These are phyloP conservation scores for Baorangia bicolor DNA, from an alignment of 768 basidiomycete species.

Conservation along the genomic window DNA sequence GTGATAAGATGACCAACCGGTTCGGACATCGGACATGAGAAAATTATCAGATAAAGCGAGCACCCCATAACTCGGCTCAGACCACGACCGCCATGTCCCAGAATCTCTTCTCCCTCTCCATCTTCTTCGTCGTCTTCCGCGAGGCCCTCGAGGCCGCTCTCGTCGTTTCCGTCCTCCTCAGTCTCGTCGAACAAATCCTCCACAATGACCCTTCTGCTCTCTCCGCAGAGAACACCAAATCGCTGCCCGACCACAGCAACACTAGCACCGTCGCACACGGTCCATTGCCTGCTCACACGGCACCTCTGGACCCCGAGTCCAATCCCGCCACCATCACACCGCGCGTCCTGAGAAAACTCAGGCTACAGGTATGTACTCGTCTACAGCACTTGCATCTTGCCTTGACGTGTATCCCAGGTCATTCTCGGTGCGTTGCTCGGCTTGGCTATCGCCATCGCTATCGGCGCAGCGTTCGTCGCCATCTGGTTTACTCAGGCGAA, in stretches of 20 bases:
- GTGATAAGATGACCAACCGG: neutral
- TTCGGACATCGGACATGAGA: neutral
- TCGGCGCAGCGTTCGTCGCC: slow-evolving; percentile 91
- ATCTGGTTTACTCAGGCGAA: slow-evolving; percentile 92
- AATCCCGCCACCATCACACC: slow-evolving; percentile 36
- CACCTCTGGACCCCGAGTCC: slow-evolving; percentile 9
- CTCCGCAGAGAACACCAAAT: too few species aligned
- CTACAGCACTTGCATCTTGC: neutral
- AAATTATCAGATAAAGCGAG: slow-evolving; percentile 4
- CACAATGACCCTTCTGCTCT: slow-evolving; percentile 22
- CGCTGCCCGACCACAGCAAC: neutral
- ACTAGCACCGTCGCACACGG: neutral
- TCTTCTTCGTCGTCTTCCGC: slow-evolving; percentile 96
- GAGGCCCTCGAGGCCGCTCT: slow-evolving; percentile 92
- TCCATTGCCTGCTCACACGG: neutral
- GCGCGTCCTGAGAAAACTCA: slow-evolving; percentile 63
- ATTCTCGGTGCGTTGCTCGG: slow-evolving; percentile 74
- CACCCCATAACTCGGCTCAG: neutral
- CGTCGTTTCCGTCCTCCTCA: slow-evolving; percentile 89
- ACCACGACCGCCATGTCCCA: slow-evolving; percentile 3
- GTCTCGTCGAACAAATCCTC: slow-evolving; percentile 86
- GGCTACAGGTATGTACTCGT: slow-evolving; percentile 51
- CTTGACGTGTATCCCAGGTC: slow-evolving; percentile 46
- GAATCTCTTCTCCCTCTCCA: slow-evolving; percentile 83
- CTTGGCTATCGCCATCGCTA: slow-evolving; percentile 72